A percentile compares a stretch with the other conserved stretches of the same genome.
Evolutionary conservation across 2,329 filamentous ascomycete species (phyloP).

Genomic region (Byssoonygena ceratinophila): DNA sequence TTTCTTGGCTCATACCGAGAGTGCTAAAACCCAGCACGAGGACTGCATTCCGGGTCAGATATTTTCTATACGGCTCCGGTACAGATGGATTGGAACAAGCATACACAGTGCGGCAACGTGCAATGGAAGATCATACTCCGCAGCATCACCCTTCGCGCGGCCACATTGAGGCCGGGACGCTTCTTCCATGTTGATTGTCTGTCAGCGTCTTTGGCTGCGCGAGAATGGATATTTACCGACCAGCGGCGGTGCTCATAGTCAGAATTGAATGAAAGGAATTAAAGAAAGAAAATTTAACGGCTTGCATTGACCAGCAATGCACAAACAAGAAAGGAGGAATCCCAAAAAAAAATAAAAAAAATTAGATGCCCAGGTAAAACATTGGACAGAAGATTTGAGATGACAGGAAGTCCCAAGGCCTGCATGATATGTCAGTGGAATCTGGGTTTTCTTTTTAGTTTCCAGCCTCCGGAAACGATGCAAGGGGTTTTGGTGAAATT

Average conservation of each 20-base stretch:
- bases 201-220: background rate
- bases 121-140: slow-evolving; percentile 18
- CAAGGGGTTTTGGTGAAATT: background rate
- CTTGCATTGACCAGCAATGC: slow-evolving; percentile 15
- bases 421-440: slow-evolving; percentile 9
- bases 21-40: slow-evolving; percentile 13
- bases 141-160: slow-evolving; percentile 4
- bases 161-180: slow-evolving; percentile 15
- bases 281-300: slow-evolving; percentile 5
- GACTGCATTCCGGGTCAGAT: slow-evolving; percentile 5
- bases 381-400: slow-evolving; percentile 2
- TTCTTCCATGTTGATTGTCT: slow-evolving; percentile 11
- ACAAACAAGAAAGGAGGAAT: background rate
- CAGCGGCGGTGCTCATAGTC: slow-evolving; percentile 9
- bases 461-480: background rate
- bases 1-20: slow-evolving; percentile 7
- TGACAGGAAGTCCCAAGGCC: slow-evolving; percentile 8
- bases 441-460: background rate
- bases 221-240: slow-evolving; percentile 8
- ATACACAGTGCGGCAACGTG: slow-evolving; percentile 17
- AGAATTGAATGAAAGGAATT: slow-evolving; percentile 5
- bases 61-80: background rate
- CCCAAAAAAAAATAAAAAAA: no score
- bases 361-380: slow-evolving; percentile 3
- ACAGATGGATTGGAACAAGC: background rate